Conservation (phyloP, 2,329 filamentous ascomycete species). For the Graphilbum sp. region DNA sequence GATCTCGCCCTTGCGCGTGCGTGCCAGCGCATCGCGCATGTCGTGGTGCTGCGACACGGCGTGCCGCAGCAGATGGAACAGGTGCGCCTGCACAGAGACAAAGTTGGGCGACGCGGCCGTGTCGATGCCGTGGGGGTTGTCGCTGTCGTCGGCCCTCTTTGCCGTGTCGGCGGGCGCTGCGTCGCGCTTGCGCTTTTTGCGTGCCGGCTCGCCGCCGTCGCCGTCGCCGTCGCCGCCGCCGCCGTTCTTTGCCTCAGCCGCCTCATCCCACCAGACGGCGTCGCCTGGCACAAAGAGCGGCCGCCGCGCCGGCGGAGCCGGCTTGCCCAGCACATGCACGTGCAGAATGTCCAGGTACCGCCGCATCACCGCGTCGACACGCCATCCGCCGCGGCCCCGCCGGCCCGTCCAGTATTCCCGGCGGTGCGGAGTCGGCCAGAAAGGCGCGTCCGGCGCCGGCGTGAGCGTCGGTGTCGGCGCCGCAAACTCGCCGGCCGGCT, state of each 20-base stretch:
- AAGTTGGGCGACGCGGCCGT: slow-evolving; percentile 41
- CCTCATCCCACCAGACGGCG: slow-evolving; percentile 20
- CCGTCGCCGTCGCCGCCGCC: slow-evolving; percentile 23
- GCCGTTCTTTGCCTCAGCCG: slow-evolving; percentile 5
- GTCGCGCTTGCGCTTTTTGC: slow-evolving; percentile 32
- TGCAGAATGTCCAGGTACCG: slow-evolving; percentile 87
- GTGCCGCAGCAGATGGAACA: slow-evolving; percentile 80
- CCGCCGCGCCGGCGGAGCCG: slow-evolving; percentile 47
- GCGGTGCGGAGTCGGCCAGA: slow-evolving; percentile 5
- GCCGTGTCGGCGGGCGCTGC: not conserved
- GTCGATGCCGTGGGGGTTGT: not conserved
- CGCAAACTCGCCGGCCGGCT: slow-evolving; percentile 27
- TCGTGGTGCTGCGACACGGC: slow-evolving; percentile 67
- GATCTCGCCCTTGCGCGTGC: slow-evolving; percentile 52
- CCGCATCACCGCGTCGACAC: slow-evolving; percentile 74
- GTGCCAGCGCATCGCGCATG: slow-evolving; percentile 70
- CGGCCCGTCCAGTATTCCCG: slow-evolving; percentile 75
- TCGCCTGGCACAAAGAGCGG: slow-evolving; percentile 58
- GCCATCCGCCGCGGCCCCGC: slow-evolving; percentile 62
- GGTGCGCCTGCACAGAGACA: slow-evolving; percentile 69
- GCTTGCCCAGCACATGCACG: slow-evolving; percentile 50
- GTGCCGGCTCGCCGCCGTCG: slow-evolving; percentile 20
- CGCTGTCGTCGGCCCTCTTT: not conserved
- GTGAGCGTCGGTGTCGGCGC: not conserved
- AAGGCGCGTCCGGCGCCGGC: not conserved